Evolutionary conservation across 345 rosid genomes (phyloP), one percentile per base, ranked within the genome.

Genomic region (Crucihimalaya himalaica): DNA sequence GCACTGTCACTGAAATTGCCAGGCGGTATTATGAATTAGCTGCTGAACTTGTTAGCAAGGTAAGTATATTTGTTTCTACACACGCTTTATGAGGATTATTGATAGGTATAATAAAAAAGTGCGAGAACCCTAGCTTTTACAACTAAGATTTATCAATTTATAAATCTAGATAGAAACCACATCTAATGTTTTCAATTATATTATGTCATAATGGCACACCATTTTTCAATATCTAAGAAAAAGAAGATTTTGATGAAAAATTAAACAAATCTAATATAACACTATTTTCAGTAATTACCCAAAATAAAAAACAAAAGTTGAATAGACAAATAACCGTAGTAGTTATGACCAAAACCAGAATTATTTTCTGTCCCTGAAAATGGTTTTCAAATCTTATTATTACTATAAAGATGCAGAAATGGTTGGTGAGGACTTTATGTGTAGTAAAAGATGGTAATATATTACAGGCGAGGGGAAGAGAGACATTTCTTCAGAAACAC

Each of bases 401-500:
- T 31, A 32, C 42, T 8, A 34, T 13, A 34, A 14, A 27, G 51
- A 63, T n/a, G 39, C 37, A 16, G 20, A 14, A 5, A 18, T 51
- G n/a, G 55, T 21, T 64, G 16, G 62, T 48, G n/a, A n/a, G n/a
- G n/a, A n/a, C n/a, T n/a, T 50, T 50, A 5, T 46, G 52, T 51
- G 29, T 62, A 0, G 43, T 39, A 37, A 13, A 52, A 63, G 40
- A 4, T 5, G 12, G 66, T 56, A 12, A 66, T 34, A 34, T 73
- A 31, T 69, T 52, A 42, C 82, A 94, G 98, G 97, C 91, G 19
- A 85, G 87, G 69, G 91, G 78, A 83, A 91, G 88, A 19, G 97
- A 94, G 67, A 83, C 90, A 60, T 85, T 90, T 14, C 91, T 94
- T 43, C 95, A 88, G 83, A 92, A 89, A 84, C 82, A 88, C 70